A percentile compares a stretch with the other conserved stretches of the same genome.
Conservation (phyloP, 129 eudicot species). For the sunflower (Helianthus annuus) region HanXRQr2.0-SUNRISE NC_035442.2:25522225-25522724, state of each 20-base stretch:
- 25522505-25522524: conserved; percentile 84
- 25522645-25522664: conserved; percentile 85
- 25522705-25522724: conserved; percentile 4
- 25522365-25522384: too few relatives aligned
- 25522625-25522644: conserved; percentile 96
- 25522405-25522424: too few relatives aligned
- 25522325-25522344: too few relatives aligned
- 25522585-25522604: conserved; percentile 90
- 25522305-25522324: too few relatives aligned
- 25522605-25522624: conserved; percentile 89
- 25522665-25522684: conserved; percentile 25
- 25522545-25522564: conserved; percentile 71
- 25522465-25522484: not conserved
- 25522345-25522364: too few relatives aligned
- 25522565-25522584: conserved; percentile 95
- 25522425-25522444: too few relatives aligned
- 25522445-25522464: too few relatives aligned
- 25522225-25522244: too few relatives aligned
- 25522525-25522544: conserved; percentile 53
- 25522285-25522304: too few relatives aligned
- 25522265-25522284: too few relatives aligned
- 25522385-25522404: too few relatives aligned
- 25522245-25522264: too few relatives aligned
- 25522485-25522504: not conserved
- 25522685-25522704: conserved; percentile 8